Evolutionary conservation across 2,329 filamentous ascomycete species (phyloP).

Genomic region (Iodosphaeria phyllophila): DNA sequence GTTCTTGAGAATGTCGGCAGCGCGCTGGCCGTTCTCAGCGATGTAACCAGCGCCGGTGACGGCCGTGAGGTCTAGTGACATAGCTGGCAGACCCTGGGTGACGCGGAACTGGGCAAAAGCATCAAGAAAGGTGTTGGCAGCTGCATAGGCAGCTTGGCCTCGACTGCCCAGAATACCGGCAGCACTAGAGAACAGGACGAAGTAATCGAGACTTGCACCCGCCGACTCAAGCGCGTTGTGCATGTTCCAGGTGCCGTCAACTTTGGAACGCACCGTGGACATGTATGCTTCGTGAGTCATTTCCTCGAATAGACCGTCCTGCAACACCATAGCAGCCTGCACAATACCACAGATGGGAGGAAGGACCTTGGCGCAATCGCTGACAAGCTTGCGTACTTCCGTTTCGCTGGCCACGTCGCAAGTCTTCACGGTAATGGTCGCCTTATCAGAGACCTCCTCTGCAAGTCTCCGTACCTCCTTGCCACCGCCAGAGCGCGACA

Average conservation of each 20-base stretch:
- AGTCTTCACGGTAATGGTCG: conserved; percentile 8
- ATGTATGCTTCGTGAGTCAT: conserved; percentile 30
- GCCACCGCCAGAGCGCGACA: conserved; percentile 20
- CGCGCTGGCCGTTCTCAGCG: conserved; percentile 20
- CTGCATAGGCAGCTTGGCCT: conserved; percentile 32
- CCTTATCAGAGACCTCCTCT: conserved; percentile 6
- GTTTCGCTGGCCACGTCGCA: conserved; percentile 11
- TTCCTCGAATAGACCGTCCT: conserved; percentile 30
- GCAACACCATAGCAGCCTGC: conserved; percentile 11
- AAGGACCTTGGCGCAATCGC: conserved; percentile 7
- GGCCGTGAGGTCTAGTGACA: conserved; percentile 31
- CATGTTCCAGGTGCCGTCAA: conserved; percentile 32
- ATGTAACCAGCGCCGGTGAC: conserved; percentile 31
- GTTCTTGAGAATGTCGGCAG: conserved; percentile 8
- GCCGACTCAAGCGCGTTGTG: conserved; percentile 22
- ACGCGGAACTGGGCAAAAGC: conserved; percentile 20
- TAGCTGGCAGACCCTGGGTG: conserved; percentile 20
- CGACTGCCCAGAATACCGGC: conserved; percentile 29
- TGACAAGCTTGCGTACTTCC: conserved; percentile 7
- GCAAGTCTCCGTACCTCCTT: conserved; percentile 18
- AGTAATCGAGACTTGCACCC: conserved; percentile 23
- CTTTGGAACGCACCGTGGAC: conserved; percentile 28
- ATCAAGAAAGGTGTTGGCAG: conserved; percentile 28
- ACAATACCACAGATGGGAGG: conserved; percentile 13
- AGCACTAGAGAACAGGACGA: conserved; percentile 30